A percentile compares a stretch with the other conserved stretches of the same genome.
phyloP scores from a whole-genome alignment of 805 yeast species.

The Peterozyma toletana region DNA sequence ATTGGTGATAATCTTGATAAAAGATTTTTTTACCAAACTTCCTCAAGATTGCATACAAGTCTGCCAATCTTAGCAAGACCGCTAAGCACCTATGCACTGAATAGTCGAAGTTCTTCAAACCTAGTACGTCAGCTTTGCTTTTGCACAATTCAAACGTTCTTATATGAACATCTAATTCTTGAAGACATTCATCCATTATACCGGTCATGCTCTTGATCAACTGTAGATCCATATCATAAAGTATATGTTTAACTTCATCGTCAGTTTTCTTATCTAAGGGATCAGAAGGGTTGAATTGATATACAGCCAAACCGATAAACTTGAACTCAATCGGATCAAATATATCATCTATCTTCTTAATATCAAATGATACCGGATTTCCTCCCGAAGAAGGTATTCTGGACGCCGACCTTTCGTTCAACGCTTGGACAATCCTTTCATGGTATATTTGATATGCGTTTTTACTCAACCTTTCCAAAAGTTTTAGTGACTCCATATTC shows the following conservation, averaged over 20 bases:
- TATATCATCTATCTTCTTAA: conserved; percentile 13
- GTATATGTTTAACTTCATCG: conserved; percentile 12
- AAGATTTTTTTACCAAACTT: conserved; percentile 40
- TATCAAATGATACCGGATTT: conserved; percentile 8
- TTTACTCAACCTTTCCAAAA: conserved; percentile 19
- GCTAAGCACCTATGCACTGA: conserved; percentile 33
- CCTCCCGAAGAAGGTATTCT: conserved; percentile 10
- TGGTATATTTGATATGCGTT: conserved; percentile 21
- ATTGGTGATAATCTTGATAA: conserved; percentile 36
- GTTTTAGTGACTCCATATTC: conserved; percentile 16
- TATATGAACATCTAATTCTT: conserved; percentile 16
- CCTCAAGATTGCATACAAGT: conserved; percentile 38
- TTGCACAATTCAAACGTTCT: conserved; percentile 16
- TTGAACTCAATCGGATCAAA: conserved; percentile 11
- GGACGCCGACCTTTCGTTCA: conserved; percentile 13
- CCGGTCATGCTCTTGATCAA: conserved; percentile 16
- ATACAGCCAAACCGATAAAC: neutral
- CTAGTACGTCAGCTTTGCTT: conserved; percentile 11
- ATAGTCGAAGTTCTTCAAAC: conserved; percentile 18
- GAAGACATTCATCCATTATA: conserved; percentile 22
- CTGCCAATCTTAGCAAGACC: conserved; percentile 38
- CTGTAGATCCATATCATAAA: conserved; percentile 13
- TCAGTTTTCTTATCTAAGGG: conserved; percentile 4
- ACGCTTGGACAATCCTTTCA: conserved; percentile 18
- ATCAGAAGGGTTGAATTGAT: neutral